These are phyloP conservation scores for Inonotus hispidus DNA, from an alignment of 1,284 basidiomycete genomes.

Conservation along the genomic window DNA sequence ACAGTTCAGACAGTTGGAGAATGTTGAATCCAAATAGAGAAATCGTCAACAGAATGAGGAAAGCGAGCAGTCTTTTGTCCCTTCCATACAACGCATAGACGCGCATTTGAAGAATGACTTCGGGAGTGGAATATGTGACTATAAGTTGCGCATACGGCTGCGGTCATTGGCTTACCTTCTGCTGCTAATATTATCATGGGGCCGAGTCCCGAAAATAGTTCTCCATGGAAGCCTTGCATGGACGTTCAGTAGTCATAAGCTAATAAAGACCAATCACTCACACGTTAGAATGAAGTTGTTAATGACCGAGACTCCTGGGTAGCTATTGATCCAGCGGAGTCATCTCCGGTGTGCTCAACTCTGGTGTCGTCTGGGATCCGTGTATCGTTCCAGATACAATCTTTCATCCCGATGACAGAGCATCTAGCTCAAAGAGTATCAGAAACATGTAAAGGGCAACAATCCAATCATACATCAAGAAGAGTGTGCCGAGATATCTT, in stretches of 20 bases:
- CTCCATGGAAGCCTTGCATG: not conserved
- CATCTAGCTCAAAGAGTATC: not conserved
- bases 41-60: not conserved
- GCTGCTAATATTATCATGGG: not conserved
- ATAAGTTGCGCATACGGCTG: not conserved
- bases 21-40: not conserved
- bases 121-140: not conserved
- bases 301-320: not conserved
- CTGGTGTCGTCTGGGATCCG: not conserved
- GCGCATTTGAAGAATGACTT: conserved; percentile 1
- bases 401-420: not conserved
- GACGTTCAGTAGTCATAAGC: not conserved
- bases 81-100: not conserved
- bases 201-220: not conserved
- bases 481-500: not conserved
- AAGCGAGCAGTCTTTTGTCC: not conserved
- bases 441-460: not conserved
- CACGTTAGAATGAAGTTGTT: not conserved
- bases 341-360: not conserved
- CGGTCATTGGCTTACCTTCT: not conserved
- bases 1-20: not conserved
- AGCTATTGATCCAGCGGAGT: not conserved
- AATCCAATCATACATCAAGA: not conserved
- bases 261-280: not conserved
- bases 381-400: not conserved